Base-by-base conservation (phyloP, 345 rosid species). In the Citrus sp. region DNA sequence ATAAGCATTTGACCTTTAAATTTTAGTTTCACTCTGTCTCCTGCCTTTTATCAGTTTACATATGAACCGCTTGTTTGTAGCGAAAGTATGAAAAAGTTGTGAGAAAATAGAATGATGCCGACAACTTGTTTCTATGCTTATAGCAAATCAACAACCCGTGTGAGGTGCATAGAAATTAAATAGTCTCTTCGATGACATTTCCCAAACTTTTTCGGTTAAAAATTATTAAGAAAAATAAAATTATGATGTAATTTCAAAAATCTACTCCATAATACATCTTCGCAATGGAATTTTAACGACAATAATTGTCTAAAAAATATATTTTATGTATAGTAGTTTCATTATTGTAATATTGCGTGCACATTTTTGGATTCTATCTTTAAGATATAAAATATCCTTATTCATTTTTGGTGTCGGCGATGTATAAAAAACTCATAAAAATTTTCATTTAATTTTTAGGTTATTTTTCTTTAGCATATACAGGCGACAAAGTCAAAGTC, bases 1-100 rank as follows among this genome's bases (percentile, higher is more conserved):
- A 9, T 32, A 28, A 30, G 73, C 60, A 28, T 72, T 72, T 56
- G 76, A 72, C 76, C 27, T 34, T 21, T 27, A 72, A 55, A 72
- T 72, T 55, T 72, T 63, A 21, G 32, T 32, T 8, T 72, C 42
- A 9, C 4, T 32, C 30, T 19, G 51, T 46, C 51, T 46, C 51
- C 51, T 0, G 51, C 51, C 51, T 46, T 46, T 46, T 46, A 46
- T 46, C 51, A 13, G 51, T 7, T 32, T 21, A 12, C 6, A 4
- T 9, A 10, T 7, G 62, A 32, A 7, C 22, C 22, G 24, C 51
- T 21, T 34, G 21, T 5, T 56, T 73, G 13, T 73, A 21, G 25
- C 14, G 21, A 32, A 35, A 58, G 6, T 6, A 7, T 10, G 63
- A 55, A 49, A 71, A 27, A 40, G 3, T 12, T 19, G 10, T 13